phyloP scores from a whole-genome alignment of 225 moss, liverwort and hornwort species.

The Rhytidiadelphus loreus region DNA sequence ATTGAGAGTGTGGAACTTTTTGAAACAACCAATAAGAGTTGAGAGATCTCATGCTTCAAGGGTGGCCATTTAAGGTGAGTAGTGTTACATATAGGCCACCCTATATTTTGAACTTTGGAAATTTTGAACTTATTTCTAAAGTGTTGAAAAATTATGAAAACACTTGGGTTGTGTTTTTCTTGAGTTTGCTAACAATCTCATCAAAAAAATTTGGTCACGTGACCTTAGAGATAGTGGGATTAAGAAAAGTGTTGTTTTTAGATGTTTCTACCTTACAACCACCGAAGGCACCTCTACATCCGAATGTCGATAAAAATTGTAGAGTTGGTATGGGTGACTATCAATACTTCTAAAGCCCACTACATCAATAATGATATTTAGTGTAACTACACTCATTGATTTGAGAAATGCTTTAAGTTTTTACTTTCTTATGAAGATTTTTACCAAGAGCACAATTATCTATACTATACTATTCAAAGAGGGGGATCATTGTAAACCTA shows the following conservation, averaged over 20 bases:
- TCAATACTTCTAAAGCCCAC: background rate
- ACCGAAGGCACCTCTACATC: too few species aligned
- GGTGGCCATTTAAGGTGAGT: background rate
- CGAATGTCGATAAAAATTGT: too few species aligned
- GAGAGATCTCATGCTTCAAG: background rate
- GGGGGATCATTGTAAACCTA: accelerated
- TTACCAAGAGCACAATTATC: background rate
- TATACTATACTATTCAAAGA: background rate
- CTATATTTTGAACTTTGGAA: background rate
- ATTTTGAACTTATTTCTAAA: too few species aligned
- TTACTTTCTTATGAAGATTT: background rate
- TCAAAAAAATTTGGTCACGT: too few species aligned
- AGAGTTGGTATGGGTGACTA: background rate
- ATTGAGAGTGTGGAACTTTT: background rate
- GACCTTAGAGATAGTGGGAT: too few species aligned
- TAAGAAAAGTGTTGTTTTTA: too few species aligned
- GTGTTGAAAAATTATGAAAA: too few species aligned
- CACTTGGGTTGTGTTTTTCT: too few species aligned
- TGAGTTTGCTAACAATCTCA: too few species aligned
- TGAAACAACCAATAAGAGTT: background rate
- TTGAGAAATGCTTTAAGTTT: background rate
- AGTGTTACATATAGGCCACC: background rate
- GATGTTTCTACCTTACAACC: background rate
- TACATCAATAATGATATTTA: background rate
- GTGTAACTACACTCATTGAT: background rate